Base-by-base conservation (phyloP, 495 filamentous ascomycete genomes). In the Penicillium diatomitis region DNA sequence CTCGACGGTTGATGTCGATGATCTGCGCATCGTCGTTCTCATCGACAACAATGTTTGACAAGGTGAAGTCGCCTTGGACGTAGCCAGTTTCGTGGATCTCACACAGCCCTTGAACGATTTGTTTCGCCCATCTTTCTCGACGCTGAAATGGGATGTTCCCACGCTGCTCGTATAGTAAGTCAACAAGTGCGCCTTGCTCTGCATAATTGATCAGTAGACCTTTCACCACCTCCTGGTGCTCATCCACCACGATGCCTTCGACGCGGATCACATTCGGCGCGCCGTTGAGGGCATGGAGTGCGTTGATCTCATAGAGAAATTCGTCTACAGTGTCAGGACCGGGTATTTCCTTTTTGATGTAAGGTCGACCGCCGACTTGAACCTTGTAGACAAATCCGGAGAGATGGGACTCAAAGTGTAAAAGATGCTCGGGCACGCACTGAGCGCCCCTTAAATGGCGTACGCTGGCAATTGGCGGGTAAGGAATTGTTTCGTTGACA, bases 321-420 rank as follows among this genome's bases (percentile, higher is more conserved):
- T 98, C 92, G 52, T 98, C 92, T 30, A 97, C 83, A 0, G 86
- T 92, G 63, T 98, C 91, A 0, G 92, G 94, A 1, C 94, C 90
- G 2, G 92, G 92, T 42, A 98, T 97, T 64, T 98, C 92, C 60
- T 98, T 98, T 66, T 98, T 98, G 68, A 98, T 95, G 61, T 84
- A 87, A 10, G 79, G 70, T 41, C 78, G 69, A 35, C 79, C 83
- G 48, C 75, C 67, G 30, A 88, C 76, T 6, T 68, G 74, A 39
- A 98, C 90, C 68, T 91, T 95, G 75, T 98, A 98, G 32, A 98
- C 92, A 63, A 97, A 98, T 0, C 92, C 92, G 7, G 92, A 96
- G 55, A 97, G 74, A 61, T 98, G 92, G 2, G 86, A 84, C 52
- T 94, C 86, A 61, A 98, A 97, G 45, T 85, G 76, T 3, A 97